Conservation (phyloP, 192 early-diverging fungal species). For the Backusella sp. region DNA sequence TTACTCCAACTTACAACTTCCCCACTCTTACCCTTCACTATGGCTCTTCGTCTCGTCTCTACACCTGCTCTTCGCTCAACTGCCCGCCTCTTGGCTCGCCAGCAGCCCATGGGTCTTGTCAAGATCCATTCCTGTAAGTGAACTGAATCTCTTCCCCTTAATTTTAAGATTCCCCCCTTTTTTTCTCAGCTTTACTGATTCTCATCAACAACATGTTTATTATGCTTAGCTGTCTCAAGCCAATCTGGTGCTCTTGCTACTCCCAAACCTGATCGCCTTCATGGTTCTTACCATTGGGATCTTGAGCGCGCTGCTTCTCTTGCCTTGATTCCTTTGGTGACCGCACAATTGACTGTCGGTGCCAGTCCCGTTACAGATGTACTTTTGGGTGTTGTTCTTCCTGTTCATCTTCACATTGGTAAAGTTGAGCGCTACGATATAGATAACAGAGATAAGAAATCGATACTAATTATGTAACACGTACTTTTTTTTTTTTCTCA, state of each 20-base stretch:
- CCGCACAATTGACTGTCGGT: conserved; percentile 76
- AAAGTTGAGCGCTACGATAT: conserved; percentile 58
- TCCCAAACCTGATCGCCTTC: conserved; percentile 57
- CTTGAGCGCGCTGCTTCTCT: conserved; percentile 85
- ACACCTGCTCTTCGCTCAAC: conserved; percentile 28
- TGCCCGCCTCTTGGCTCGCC: conserved; percentile 19
- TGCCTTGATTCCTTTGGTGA: conserved; percentile 73
- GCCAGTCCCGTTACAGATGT: conserved; percentile 87
- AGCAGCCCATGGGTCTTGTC: conserved; percentile 33
- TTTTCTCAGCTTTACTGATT: conserved; percentile 7
- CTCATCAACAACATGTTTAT: background rate
- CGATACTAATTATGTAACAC: conserved; percentile 7
- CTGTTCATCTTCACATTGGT: conserved; percentile 89
- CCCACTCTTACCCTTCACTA: conserved; percentile 9
- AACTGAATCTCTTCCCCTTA: background rate
- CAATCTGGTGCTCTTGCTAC: conserved; percentile 40
- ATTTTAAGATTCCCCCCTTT: background rate
- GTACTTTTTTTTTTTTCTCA: conserved; percentile 8
- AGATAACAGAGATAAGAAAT: conserved; percentile 4
- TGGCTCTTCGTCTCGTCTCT: conserved; percentile 31
- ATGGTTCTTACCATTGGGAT: conserved; percentile 97
- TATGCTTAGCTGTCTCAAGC: background rate
- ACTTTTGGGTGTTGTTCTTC: conserved; percentile 85
- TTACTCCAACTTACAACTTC: background rate
- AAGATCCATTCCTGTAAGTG: conserved; percentile 36